phyloP scores from a whole-genome alignment of 306 rosid genomes.

The Astragalus glycyphyllos region DNA sequence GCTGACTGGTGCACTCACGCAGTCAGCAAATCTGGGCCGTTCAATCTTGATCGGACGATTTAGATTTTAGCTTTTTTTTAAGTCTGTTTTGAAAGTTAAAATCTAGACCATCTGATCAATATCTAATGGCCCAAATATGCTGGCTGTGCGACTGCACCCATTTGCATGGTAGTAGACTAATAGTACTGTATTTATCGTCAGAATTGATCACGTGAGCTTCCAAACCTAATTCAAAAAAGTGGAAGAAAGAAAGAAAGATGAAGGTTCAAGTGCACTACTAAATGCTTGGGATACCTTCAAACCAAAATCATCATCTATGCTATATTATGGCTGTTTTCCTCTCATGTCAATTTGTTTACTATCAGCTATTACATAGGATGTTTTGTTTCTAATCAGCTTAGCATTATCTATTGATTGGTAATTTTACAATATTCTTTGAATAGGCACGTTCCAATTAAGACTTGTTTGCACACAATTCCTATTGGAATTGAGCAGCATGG shows the following conservation, averaged over 20 bases:
- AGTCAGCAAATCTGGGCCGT: too few species aligned
- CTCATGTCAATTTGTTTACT: slow-evolving; percentile 10
- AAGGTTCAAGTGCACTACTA: slow-evolving; percentile 14
- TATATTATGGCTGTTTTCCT: slow-evolving; percentile 7
- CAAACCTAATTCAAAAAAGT: too few species aligned
- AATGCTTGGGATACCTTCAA: slow-evolving; percentile 2
- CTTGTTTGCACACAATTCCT: slow-evolving; percentile 86
- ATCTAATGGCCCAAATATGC: too few species aligned
- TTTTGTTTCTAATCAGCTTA: slow-evolving; percentile 29
- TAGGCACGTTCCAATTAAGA: slow-evolving; percentile 78
- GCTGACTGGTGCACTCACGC: too few species aligned
- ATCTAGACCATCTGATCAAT: too few species aligned
- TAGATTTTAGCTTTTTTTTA: too few species aligned
- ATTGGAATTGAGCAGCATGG: slow-evolving; percentile 87
- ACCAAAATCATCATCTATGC: slow-evolving; percentile 21
- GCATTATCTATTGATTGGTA: slow-evolving; percentile 8
- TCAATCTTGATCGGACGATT: too few species aligned
- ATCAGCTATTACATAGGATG: background rate
- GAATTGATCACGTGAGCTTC: too few species aligned
- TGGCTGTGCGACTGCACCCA: too few species aligned
- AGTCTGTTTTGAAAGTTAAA: too few species aligned
- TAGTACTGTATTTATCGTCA: too few species aligned
- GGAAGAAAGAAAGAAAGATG: background rate
- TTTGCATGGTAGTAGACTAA: too few species aligned
- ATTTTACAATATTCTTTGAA: slow-evolving; percentile 36